Conservation (phyloP, 2,329 filamentous ascomycete species). For the Fusarium nanum region DNA sequence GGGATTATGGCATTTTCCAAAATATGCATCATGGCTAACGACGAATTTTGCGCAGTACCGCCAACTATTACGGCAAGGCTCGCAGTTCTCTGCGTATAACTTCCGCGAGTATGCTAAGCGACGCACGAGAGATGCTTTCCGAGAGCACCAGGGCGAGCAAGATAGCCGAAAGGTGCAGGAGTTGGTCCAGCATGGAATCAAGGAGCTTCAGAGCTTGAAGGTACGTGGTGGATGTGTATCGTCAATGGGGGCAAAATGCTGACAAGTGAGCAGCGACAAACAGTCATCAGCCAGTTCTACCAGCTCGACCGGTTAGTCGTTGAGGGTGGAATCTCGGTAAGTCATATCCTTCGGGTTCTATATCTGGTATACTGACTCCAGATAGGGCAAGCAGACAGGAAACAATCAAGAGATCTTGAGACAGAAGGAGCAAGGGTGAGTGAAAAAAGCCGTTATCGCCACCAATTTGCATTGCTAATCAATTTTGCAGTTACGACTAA, state of each 20-base stretch:
- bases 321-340: constrained; percentile 83
- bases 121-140: constrained; percentile 90
- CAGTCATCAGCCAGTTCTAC: constrained; percentile 93
- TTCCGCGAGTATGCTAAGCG: constrained; percentile 97
- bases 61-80: constrained; percentile 85
- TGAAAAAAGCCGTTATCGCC: not conserved
- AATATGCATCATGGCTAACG: constrained; percentile 28
- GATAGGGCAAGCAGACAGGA: constrained; percentile 76
- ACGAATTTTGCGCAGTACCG: constrained; percentile 76
- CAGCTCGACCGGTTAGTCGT: constrained; percentile 92
- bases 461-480: constrained; percentile 4
- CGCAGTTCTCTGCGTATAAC: constrained; percentile 93
- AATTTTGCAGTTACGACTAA: constrained; percentile 36
- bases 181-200: constrained; percentile 86
- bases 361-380: constrained; percentile 26
- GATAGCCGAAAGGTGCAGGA: constrained; percentile 86
- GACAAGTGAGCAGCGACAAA: constrained; percentile 79
- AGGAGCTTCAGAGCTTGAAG: constrained; percentile 91
- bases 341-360: not conserved
- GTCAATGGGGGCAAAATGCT: not conserved
- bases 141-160: constrained; percentile 77
- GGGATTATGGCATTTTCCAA: constrained; percentile 6
- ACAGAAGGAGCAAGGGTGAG: constrained; percentile 84
- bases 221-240: constrained; percentile 58
- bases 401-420: constrained; percentile 74